Base-by-base conservation (phyloP, 345 rosid species). In the Raphanus raphanistrum region DNA sequence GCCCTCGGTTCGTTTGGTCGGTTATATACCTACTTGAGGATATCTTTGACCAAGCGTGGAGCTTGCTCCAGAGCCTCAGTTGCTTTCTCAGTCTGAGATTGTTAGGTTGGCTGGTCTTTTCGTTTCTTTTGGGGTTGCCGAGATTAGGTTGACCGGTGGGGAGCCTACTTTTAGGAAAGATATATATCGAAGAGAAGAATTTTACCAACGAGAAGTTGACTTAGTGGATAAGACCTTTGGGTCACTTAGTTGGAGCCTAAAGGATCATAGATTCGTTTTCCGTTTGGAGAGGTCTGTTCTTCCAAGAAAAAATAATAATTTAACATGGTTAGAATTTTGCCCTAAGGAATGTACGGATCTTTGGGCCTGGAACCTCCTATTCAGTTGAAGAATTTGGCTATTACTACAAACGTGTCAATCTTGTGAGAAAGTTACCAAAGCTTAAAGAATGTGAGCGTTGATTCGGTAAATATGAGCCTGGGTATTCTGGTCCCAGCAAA, bases 81-180 rank as follows among this genome's bases (percentile, higher is more conserved):
- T 94, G 70, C 84, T 94, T 11, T 84, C 90, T 0, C 84, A 62
- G 58, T 64, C 81, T 54, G 98, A 94, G 89, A 87, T 92, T 61
- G 73, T 92, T 64, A 87, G 82, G 65, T 77, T 94, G 80, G 92
- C 95, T 50, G 45, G 79, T 78, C 88, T 94, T 15, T 94, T 92
- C 75, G 97, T 92, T 33, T 71, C 84, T 75, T 87, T 21, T 21
- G 21, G 98, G 0, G 97, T 94, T 58, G 74, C 90, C 66, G 92
- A 94, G 79, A 92, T 94, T 77, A 86, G 98, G 52, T 84, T 94
- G 74, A 94, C 98, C 0, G 98, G 98, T 63, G 98, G 98, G 11
- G 97, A 94, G 86, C 98, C 98, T 2, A 88, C 98, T 0, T 38
- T 89, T 71, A 86, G 97, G 81, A 90, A 87, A 57, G 98, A 92